A percentile compares a stretch with the other conserved stretches of the same genome.
phyloP scores from a whole-genome alignment of 208 protist genomes.

The Lotmaria passim region DNA sequence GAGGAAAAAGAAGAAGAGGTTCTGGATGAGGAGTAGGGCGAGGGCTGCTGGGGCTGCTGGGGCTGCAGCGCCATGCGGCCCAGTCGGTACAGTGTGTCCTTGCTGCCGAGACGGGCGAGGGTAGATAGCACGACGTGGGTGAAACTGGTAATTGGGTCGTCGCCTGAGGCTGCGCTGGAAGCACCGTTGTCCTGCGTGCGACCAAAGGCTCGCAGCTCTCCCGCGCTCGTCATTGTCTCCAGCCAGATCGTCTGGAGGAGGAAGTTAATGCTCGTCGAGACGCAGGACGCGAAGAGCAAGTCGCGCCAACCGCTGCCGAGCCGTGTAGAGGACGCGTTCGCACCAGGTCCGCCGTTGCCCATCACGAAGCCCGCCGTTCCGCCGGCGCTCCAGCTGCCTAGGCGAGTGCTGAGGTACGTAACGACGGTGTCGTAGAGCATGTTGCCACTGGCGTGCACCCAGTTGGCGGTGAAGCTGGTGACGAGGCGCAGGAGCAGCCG shows the following conservation, averaged over 20 bases:
- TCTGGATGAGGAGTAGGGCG: neutral
- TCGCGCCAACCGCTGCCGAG: constrained; percentile 30
- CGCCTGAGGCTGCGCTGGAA: neutral
- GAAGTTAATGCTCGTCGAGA: constrained; percentile 30
- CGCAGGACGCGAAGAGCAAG: constrained; percentile 30
- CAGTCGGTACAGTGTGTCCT: constrained; percentile 27
- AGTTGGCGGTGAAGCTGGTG: constrained; percentile 35
- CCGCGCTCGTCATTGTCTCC: constrained; percentile 26
- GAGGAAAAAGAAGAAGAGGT: neutral
- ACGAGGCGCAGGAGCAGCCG: constrained; percentile 23
- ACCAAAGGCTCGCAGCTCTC: too few relatives aligned
- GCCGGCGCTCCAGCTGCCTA: constrained; percentile 18
- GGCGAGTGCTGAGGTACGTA: constrained; percentile 33
- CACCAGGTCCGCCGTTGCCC: constrained; percentile 8
- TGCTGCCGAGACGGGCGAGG: constrained; percentile 21
- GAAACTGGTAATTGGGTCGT: constrained; percentile 6
- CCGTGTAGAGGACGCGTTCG: neutral
- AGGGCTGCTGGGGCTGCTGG: neutral
- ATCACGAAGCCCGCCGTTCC: constrained; percentile 7
- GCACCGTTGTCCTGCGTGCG: neutral
- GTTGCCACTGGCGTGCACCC: constrained; percentile 32
- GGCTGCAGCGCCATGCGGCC: constrained; percentile 19
- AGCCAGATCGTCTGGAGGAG: constrained; percentile 27
- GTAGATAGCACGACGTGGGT: constrained; percentile 18
- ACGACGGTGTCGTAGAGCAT: constrained; percentile 39